Evolutionary conservation across 1,284 basidiomycete genomes (phyloP), one percentile per base, ranked within the genome.

Genomic region (Boletellus deceptivus): DNA sequence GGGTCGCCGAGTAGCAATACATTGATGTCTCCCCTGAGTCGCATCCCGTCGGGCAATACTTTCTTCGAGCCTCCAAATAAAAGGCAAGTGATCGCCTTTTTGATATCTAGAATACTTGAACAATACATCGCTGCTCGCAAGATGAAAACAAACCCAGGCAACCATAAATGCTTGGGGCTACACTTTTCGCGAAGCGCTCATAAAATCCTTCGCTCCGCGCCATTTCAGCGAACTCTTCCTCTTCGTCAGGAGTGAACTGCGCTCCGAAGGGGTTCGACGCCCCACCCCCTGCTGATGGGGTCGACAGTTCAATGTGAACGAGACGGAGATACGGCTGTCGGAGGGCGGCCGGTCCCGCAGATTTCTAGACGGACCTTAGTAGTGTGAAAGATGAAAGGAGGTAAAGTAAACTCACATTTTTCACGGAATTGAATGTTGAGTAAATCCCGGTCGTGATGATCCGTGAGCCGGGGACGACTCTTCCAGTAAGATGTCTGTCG

Each of bases 31-130:
- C 97, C 97, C 69, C 97, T 81, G 42, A 99, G 73, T 31, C 97
- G 82, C 93, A 98, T 97, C 13, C 97, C 95, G 68, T 99, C 97
- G 0, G 97, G 97, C 11, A 99, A 74, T 43, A 98, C 80, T 73
- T 99, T 99, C 73, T 96, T 98, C n/a, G 93, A 96, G 13, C 97
- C 97, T 24, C 97, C 97, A 63, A 99, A 94, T 9, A 99, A 75
- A 13, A 99, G 75, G 70, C 95, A 98, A 0, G 92, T 85, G 43
- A 99, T 93, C 1, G 97, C 91, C 63, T 98, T 99, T 72, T 99
- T 99, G 65, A 99, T 99, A 68, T 99, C 97, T 91, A 53, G 11
- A 27, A 44, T 10, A 42, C 45, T 52, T 59, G 50, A 56, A 45
- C 36, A 27, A 18, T n/a, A 36, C 20, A 50, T 25, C 17, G 6